Evolutionary conservation across 139 green algal genomes (phyloP), one percentile per base, ranked within the genome.

Genomic region (Nannochloris sp.): DNA sequence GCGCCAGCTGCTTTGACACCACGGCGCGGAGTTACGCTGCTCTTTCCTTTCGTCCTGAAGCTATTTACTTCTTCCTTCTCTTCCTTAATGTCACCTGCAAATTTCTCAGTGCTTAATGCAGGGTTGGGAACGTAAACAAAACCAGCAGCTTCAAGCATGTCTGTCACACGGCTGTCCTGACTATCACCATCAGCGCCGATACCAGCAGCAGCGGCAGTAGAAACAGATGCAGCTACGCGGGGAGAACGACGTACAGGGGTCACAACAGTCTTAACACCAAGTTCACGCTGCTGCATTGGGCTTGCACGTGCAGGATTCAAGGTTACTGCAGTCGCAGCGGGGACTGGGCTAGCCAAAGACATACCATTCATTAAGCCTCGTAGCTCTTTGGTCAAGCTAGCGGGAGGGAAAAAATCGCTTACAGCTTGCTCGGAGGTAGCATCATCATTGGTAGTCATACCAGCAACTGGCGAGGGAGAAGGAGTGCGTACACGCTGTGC

Each of bases 351-450:
- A n/a, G n/a, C n/a, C 58, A 74, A 54, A 5, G 32, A 24, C 34
- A 74, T 13, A 31, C 38, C 59, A 1, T 46, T 31, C 67, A 74
- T 61, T 32, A 74, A 61, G 30, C 44, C 46, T 46, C 37, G 59
- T 53, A 74, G 58, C 67, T 74, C 67, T 25, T 31, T 53, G 48
- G 67, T 68, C 33, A 46, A 48, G 67, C 38, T 74, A 46, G 24
- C 29, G n/a, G n/a, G n/a, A n/a, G n/a, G n/a, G n/a, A n/a, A n/a
- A n/a, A n/a, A n/a, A n/a, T n/a, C n/a, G n/a, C n/a, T n/a, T n/a
- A n/a, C n/a, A n/a, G n/a, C n/a, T n/a, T n/a, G n/a, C n/a, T n/a
- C n/a, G n/a, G n/a, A n/a, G n/a, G n/a, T n/a, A n/a, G n/a, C n/a
- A n/a, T n/a, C n/a, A n/a, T n/a, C n/a, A n/a, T n/a, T n/a, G n/a